Base-by-base conservation (phyloP, 1,284 basidiomycete species). In the Rhodotorula sp. region DNA sequence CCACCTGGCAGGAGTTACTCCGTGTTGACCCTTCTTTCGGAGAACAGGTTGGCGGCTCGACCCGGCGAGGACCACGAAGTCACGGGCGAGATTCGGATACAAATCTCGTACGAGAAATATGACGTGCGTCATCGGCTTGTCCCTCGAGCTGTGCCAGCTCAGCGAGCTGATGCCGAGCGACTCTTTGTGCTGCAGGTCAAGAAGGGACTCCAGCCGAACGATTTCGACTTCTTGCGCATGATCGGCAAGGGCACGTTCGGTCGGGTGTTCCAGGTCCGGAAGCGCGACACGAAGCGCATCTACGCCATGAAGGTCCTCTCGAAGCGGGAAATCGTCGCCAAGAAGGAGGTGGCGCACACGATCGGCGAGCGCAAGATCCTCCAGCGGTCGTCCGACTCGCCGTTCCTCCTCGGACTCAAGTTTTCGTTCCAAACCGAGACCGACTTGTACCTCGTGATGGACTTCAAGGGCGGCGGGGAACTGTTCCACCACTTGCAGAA, bases 261-360 rank as follows among this genome's bases (percentile, higher is more conserved):
- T n/a, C 91, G 92, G 64, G 96, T 99, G 31, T 99, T 98, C 86
- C 97, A 99, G 83, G 96, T 99, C 54, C 91, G 96, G 72, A 99
- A 99, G 84, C 89, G 87, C 81, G 96, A 99, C 84, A 99, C 97
- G 58, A 91, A 93, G 82, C 91, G 97, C 64, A 99, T 99, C 84
- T 99, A 98, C 84, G 97, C 97, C 67, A 99, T 99, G 96, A 99
- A 99, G 82, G 92, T 99, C 62, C 87, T 99, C 49, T 95, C 92
- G 52, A 99, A 99, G 85, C 94, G 93, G 84, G 97, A 99, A 82
- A 99, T 99, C 79, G 89, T 98, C 69, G 92, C 93, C 60, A 99
- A 98, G 86, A 99, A 99, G 83, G 97, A 99, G 82, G 94, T 99
- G 56, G 94, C 94, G 10, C 97, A 99, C 82, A 99, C 96, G 21